Percentiles rank a stretch among this genome's conserved stretches.
These are phyloP conservation scores for Calonectria ilicicola DNA, from an alignment of 2,329 filamentous ascomycete species.

Conservation along the genomic window DNA sequence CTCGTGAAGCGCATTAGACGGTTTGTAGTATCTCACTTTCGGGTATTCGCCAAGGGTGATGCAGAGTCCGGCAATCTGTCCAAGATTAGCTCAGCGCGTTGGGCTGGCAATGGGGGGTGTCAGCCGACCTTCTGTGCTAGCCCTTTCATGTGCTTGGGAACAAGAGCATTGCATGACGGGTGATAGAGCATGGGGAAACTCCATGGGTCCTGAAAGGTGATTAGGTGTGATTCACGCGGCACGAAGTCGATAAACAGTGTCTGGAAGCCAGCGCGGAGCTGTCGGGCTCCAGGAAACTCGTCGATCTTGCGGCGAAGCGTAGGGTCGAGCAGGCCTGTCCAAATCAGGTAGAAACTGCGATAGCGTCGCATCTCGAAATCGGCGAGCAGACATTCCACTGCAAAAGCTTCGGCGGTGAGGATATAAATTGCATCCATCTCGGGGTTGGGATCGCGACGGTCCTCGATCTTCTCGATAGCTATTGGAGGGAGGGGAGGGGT, in stretches of 20 bases:
- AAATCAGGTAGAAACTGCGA: slow-evolving; percentile 82
- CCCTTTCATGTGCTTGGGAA: slow-evolving; percentile 84
- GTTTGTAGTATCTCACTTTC: slow-evolving; percentile 90
- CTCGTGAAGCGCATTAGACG: slow-evolving; percentile 81
- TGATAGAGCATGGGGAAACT: slow-evolving; percentile 96
- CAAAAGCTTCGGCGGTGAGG: slow-evolving; percentile 85
- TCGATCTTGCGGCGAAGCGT: slow-evolving; percentile 80
- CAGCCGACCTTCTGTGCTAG: slow-evolving; percentile 84
- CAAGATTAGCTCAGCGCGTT: slow-evolving; percentile 11
- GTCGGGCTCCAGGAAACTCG: slow-evolving; percentile 73
- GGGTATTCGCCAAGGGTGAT: slow-evolving; percentile 95
- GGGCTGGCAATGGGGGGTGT: neutral
- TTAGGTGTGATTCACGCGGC: slow-evolving; percentile 88
- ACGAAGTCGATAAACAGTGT: slow-evolving; percentile 90
- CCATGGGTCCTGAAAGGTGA: slow-evolving; percentile 94
- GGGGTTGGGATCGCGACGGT: slow-evolving; percentile 82
- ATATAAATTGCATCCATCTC: slow-evolving; percentile 97
- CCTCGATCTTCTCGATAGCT: slow-evolving; percentile 97
- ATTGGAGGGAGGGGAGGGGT: slow-evolving; percentile 33
- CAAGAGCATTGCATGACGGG: slow-evolving; percentile 86
- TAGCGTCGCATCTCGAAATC: slow-evolving; percentile 91
- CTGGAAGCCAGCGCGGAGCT: slow-evolving; percentile 83
- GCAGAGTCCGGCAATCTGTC: slow-evolving; percentile 72
- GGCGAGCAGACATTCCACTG: slow-evolving; percentile 93
- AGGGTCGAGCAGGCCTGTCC: slow-evolving; percentile 82